These are phyloP conservation scores for Ophiostoma pallidulum DNA, from an alignment of 2,329 filamentous ascomycete genomes.

Conservation along the genomic window DNA sequence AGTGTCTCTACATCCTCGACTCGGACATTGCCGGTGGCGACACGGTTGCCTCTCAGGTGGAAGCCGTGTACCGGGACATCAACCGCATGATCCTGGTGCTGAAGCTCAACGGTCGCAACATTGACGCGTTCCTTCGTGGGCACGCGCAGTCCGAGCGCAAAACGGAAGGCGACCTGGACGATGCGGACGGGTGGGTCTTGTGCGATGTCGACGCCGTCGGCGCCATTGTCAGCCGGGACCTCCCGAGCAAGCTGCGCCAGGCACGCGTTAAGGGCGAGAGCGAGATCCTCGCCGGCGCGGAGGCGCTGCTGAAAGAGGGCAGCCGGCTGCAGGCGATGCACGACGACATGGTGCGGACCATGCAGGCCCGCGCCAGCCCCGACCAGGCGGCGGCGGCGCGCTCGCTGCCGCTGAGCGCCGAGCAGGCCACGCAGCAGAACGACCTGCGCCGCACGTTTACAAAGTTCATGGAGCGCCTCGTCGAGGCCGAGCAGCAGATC, in stretches of 20 bases:
- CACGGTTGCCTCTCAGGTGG: conserved; percentile 52
- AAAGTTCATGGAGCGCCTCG: conserved; percentile 62
- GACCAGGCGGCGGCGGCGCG: conserved; percentile 54
- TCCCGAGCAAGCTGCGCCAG: conserved; percentile 55
- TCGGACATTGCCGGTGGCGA: conserved; percentile 43
- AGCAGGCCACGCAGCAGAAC: conserved; percentile 74
- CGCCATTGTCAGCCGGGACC: conserved; percentile 50
- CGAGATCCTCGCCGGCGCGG: conserved; percentile 58
- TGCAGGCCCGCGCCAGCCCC: conserved; percentile 60
- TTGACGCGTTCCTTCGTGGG: conserved; percentile 56
- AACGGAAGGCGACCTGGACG: conserved; percentile 58
- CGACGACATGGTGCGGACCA: conserved; percentile 67
- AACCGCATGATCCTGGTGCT: conserved; percentile 93
- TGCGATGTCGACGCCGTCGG: conserved; percentile 64
- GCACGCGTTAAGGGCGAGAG: conserved; percentile 60
- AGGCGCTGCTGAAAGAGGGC: conserved; percentile 60
- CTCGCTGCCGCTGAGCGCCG: conserved; percentile 68
- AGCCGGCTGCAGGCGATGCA: conserved; percentile 64
- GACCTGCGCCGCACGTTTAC: conserved; percentile 71
- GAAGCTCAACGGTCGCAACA: conserved; percentile 67
- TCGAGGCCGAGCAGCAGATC: conserved; percentile 70
- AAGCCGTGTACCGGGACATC: conserved; percentile 66
- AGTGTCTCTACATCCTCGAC: conserved; percentile 47
- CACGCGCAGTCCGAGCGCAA: conserved; percentile 47
- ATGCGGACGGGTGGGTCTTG: conserved; percentile 60